Base-by-base conservation (phyloP, 2,329 filamentous ascomycete species). In the Ophiocordyceps camponoti-floridani region DNA sequence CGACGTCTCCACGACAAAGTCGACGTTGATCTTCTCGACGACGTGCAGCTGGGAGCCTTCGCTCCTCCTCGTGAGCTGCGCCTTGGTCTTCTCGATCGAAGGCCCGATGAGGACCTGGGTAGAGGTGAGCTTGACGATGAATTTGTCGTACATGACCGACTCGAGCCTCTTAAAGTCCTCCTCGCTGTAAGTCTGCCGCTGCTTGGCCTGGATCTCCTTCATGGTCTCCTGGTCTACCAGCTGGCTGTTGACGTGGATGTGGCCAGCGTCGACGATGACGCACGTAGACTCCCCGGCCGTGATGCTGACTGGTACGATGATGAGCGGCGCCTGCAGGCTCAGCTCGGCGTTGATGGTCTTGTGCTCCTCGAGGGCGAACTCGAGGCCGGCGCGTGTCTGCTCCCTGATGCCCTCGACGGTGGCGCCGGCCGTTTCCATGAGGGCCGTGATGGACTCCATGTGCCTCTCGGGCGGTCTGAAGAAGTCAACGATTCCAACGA, bases 311-410 rank as follows among this genome's bases (percentile, higher is more conserved):
- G 91, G 91, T 10, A 98, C 77, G 50, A 99, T 96, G 52, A 99
- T 93, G 1, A 99, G 75, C 33, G 91, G 91, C 0, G 91, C 91
- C 58, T 95, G 88, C 12, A 98, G 75, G 60, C 98, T 91, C 40
- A 99, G 71, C 53, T 96, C 86, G 13, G 89, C 89, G 54, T 98
- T 94, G 58, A 98, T 82, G 2, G 91, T 96, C 68, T 94, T 96
- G 69, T 98, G 91, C 58, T 98, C 93, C 55, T 95, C 84, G 3
- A 99, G 68, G 0, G 91, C 93, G 62, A 95, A 98, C 61, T 98
- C 88, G 31, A 99, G 74, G 26, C 91, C 89, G 43, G 91, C 89
- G 58, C 93, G 77, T 4, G 93, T 98, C 64, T 98, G 93, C 59
- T 96, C 88, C 31, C 93, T 77, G 47, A 98, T 70, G 8, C 88